Evolutionary conservation across 495 filamentous ascomycete genomes (phyloP), one percentile per base, ranked within the genome.

Genomic region (Parachaetomium inaequale): DNA sequence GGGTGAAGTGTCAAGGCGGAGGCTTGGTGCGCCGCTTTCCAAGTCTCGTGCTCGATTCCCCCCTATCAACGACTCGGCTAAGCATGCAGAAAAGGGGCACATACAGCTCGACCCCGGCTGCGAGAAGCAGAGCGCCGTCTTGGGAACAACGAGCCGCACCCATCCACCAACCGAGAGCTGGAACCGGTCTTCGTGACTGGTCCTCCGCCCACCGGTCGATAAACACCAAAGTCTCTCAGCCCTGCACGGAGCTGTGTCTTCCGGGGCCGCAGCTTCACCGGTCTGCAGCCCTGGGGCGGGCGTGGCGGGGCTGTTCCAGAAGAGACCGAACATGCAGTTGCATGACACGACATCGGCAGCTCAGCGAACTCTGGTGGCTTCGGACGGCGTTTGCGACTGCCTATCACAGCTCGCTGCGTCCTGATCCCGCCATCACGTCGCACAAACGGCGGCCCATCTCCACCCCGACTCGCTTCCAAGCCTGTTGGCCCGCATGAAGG

Each of bases 71-170:
- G 19, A 19, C 56, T 38, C 17, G 2, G 55, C 56, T 53, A 55
- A 59, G 19, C 50, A 55, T 59, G 62, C 56, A 55, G 51, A 40
- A 38, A 31, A 54, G 62, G 17, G 56, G 62, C 56, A 59, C 56
- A 36, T 53, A 58, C 32, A 19, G 23, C 34, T 32, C 58, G 21
- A 40, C 34, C 32, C 45, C 4, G 19, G 17, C 21, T 26, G 12
- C 2, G 17, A 17, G 28, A 36, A 49, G 14, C 45, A 26, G 7
- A 29, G 15, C 46, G 32, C 58, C 34, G 43, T 40, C 10, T 53
- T 34, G 45, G 58, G 26, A 43, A 43, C 32, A 52, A 29, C 36
- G 25, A 52, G n/a, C 34, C 14, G 26, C 36, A 8, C 21, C 7
- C 49, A 38, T 31, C 49, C 19, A 49, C 45, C 49, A 32, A 32